Base-by-base conservation (phyloP, 352 stramenopile species). In the Phytophthora cajani region DNA sequence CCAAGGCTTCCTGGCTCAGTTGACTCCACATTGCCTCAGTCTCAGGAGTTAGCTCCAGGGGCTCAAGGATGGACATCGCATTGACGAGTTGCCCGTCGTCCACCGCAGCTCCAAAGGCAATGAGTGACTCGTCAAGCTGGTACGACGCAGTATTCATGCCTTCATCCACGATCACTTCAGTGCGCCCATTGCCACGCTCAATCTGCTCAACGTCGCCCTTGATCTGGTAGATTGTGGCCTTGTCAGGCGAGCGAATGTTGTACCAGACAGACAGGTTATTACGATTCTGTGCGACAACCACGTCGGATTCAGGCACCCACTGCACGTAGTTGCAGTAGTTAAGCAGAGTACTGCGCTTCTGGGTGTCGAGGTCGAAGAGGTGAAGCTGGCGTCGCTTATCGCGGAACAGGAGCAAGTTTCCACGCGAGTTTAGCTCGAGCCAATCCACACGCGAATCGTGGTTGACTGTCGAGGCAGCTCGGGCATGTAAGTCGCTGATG, bases 271-370 rank as follows among this genome's bases (percentile, higher is more conserved):
- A 98, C 8, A 98, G 63, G 52, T 93, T 97, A 10, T 74, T 79
- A 21, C 94, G 88, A 69, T 97, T 98, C 69, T 99, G 95, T 7
- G 96, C 94, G 8, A 98, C 96, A 2, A 99, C 92, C 8, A 99
- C 96, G 66, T 99, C 94, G 58, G 87, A 98, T 33, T 97, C 88
- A n/a, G 95, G 96, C 9, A 98, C 95, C 96, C 96, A 98, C 75
- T 99, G 94, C 46, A 98, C 95, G 72, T 98, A 99, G 67, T 93
- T 98, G 80, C 93, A 98, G 78, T 98, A 98, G 64, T 95, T 98
- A 19, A 98, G 83, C 42, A 98, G 72, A 14, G 92, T 98, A 25
- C 78, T 94, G 21, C 90, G 85, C 44, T 81, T 86, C 63, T 98
- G 93, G 10, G 83, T 75, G 23, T 94, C 84, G 23, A 98, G 72